Base-by-base conservation (phyloP, 495 filamentous ascomycete genomes). In the Hyphodiscus hymeniophilus region DNA sequence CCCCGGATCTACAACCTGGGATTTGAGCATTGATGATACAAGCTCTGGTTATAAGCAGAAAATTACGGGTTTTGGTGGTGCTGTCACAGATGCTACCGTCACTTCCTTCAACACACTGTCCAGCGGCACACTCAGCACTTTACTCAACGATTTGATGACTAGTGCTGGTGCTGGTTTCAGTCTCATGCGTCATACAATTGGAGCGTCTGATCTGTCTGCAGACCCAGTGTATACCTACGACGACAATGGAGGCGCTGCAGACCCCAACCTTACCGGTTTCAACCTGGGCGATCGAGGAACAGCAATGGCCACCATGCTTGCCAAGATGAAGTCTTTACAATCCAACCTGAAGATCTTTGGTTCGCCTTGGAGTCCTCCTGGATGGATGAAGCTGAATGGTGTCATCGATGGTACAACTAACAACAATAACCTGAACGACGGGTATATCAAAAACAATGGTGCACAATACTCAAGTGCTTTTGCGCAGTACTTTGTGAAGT, bases 371-470 rank as follows among this genome's bases (percentile, higher is more conserved):
- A 70, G 66, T 35, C 60, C 72, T 0, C 76, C 76, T 0, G 75
- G 69, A 0, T 80, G 76, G 75, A 79, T 80, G 75, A 76, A 80
- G 55, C 47, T 73, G 18, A 73, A 77, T 44, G 61, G 65, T 18
- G 71, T 68, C 42, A 65, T 76, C 12, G 63, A 67, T 23, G 72
- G 73, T 17, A 66, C 60, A 23, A 69, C 68, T 0, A 59, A 56
- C 20, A 65, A 75, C 51, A 79, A 79, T 52, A 69, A 69, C 47
- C 61, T 79, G 21, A 71, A 80, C 53, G 60, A 66, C 41, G 62
- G 66, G 20, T 76, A 76, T 53, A 62, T 66, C 22, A 45, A 22
- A 12, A 45, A 45, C 13, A 45, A 45, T 28, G 42, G 42, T 12
- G 3, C 42, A 1, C 42, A 45, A 45, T 32, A 45, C 17, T 45